phyloP scores from a whole-genome alignment of 1,284 basidiomycete species.

The Rhodotorula sp. region DNA sequence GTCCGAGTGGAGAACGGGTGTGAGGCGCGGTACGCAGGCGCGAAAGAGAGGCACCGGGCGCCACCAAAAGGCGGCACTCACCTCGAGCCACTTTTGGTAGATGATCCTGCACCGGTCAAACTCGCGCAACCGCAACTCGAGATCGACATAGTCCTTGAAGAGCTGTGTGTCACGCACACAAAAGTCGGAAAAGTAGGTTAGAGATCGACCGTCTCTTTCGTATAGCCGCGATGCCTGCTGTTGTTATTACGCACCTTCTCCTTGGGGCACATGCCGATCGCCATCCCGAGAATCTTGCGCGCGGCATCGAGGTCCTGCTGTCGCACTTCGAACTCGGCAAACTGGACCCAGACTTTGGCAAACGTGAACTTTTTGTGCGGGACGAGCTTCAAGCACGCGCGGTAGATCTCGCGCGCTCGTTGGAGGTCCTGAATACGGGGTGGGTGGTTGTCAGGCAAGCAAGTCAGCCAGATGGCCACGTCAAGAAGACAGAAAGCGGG shows the following conservation, averaged over 20 bases:
- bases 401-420: slow-evolving; percentile 85
- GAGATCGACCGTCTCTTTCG: not conserved
- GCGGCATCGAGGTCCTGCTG: slow-evolving; percentile 78
- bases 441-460: not conserved
- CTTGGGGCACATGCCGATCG: slow-evolving; percentile 94
- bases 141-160: slow-evolving; percentile 90
- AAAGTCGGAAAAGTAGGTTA: not conserved
- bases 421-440: slow-evolving; percentile 63
- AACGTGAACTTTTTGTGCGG: slow-evolving; percentile 98
- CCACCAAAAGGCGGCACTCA: slow-evolving; percentile 47
- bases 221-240: not conserved
- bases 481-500: not conserved
- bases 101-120: slow-evolving; percentile 89
- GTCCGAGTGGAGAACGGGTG: not conserved
- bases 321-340: slow-evolving; percentile 88
- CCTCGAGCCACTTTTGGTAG: slow-evolving; percentile 93
- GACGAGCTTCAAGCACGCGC: slow-evolving; percentile 81
- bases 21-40: not conserved
- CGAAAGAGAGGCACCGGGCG: not conserved
- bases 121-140: slow-evolving; percentile 74
- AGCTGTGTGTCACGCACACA: slow-evolving; percentile 48
- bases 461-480: not conserved
- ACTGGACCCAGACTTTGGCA: slow-evolving; percentile 88
- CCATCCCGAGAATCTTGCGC: slow-evolving; percentile 82
- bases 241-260: slow-evolving; percentile 56